Evolutionary conservation across 192 early-diverging fungal genomes (phyloP).

Genomic region (Mortierella alpina): DNA sequence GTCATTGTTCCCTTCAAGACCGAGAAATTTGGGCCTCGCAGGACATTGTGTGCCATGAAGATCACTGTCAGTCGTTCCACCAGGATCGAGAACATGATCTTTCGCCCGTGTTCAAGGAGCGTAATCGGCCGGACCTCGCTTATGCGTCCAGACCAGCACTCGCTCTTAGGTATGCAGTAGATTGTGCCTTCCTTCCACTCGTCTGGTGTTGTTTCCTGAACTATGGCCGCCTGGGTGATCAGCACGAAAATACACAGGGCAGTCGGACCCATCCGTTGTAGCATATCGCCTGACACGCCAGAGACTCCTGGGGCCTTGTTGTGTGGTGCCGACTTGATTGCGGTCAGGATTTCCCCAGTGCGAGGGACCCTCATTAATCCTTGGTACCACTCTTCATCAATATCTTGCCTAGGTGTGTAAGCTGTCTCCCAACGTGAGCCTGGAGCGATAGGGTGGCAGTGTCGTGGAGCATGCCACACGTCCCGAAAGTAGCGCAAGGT

Average conservation of each 20-base stretch:
- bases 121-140: constrained; percentile 12
- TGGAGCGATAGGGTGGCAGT: constrained; percentile 1
- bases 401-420: constrained; percentile 2
- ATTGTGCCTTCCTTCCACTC: constrained; percentile 8
- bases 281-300: background rate
- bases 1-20: constrained; percentile 22
- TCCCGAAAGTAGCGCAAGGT: constrained; percentile 10
- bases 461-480: constrained; percentile 2
- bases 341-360: background rate
- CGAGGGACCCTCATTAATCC: background rate
- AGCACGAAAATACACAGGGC: background rate
- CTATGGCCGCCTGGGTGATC: background rate
- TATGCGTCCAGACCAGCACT: constrained; percentile 4
- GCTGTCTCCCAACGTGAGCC: background rate
- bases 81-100: constrained; percentile 12
- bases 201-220: background rate
- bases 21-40: constrained; percentile 12
- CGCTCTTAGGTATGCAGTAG: constrained; percentile 15
- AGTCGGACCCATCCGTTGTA: too few relatives aligned
- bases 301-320: constrained; percentile 11
- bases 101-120: constrained; percentile 16
- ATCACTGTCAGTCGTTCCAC: background rate
- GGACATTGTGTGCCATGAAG: background rate
- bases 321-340: background rate
- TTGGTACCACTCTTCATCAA: background rate